These are phyloP conservation scores for Ajuga chamaepitys DNA, from an alignment of 257 asterid genomes.

Conservation along the genomic window DNA sequence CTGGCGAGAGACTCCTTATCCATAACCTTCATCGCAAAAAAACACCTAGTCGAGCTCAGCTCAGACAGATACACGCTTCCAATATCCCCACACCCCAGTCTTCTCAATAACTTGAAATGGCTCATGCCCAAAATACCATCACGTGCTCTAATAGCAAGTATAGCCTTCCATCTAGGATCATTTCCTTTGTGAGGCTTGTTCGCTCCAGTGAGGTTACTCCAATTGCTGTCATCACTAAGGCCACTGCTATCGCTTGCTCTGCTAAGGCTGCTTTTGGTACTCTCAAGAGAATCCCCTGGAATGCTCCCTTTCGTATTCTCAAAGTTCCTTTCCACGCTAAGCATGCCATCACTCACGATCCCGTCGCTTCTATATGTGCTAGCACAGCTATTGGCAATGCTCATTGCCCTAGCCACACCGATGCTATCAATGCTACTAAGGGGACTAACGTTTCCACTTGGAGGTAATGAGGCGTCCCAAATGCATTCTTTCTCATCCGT, in stretches of 20 bases:
- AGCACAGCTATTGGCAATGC: slow-evolving; percentile 40
- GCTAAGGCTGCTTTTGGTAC: slow-evolving; percentile 52
- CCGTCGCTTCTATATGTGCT: slow-evolving; percentile 47
- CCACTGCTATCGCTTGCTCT: slow-evolving; percentile 59
- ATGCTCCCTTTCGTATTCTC: slow-evolving; percentile 41
- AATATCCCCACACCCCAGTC: slow-evolving; percentile 82
- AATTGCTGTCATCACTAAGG: slow-evolving; percentile 60
- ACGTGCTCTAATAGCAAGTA: slow-evolving; percentile 47
- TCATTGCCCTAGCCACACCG: slow-evolving; percentile 42
- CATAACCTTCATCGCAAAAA: slow-evolving; percentile 82
- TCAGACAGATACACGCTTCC: slow-evolving; percentile 80
- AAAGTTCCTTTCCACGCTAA: slow-evolving; percentile 41
- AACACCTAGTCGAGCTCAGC: slow-evolving; percentile 52
- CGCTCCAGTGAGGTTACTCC: slow-evolving; percentile 56
- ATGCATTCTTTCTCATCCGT: slow-evolving; percentile 48
- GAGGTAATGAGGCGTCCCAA: slow-evolving; percentile 57
- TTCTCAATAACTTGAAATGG: slow-evolving; percentile 61
- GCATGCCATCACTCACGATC: slow-evolving; percentile 47
- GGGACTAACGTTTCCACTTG: slow-evolving; percentile 56
- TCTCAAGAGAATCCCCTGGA: slow-evolving; percentile 46
- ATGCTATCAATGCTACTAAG: slow-evolving; percentile 46
- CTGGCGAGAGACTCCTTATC: slow-evolving; percentile 77
- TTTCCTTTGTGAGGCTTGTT: slow-evolving; percentile 77
- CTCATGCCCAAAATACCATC: slow-evolving; percentile 64
- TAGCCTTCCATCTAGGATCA: slow-evolving; percentile 74